Evolutionary conservation across 2,329 filamentous ascomycete species (phyloP).

Genomic region (Teratosphaeria viscida): DNA sequence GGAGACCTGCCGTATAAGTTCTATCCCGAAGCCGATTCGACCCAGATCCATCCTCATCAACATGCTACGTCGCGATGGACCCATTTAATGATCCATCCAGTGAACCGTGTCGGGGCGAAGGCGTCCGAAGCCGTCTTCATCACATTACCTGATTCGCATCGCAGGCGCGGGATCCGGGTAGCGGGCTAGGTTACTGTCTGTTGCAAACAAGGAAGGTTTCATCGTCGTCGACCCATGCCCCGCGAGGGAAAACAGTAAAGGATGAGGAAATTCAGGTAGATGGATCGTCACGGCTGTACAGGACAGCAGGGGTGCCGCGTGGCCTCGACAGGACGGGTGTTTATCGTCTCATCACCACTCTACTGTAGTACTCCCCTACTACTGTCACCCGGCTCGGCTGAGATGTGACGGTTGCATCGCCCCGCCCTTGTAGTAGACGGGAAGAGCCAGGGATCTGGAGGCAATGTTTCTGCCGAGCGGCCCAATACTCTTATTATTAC

Average conservation of each 20-base stretch:
- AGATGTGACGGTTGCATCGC: not conserved
- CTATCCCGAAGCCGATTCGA: not conserved
- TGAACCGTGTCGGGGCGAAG: not conserved
- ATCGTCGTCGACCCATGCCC: not conserved
- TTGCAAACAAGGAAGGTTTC: not conserved
- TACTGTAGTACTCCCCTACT: no score
- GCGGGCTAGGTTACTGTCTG: not conserved
- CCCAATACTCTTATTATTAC: no score
- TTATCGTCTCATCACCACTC: not conserved
- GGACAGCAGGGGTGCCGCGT: not conserved
- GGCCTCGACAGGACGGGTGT: not conserved
- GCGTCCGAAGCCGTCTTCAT: not conserved
- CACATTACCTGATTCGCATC: no score
- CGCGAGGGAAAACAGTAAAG: not conserved
- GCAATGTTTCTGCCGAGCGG: not conserved
- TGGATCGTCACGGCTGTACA: not conserved
- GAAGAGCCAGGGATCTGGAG: not conserved
- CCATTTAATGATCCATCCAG: not conserved
- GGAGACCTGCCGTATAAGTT: not conserved
- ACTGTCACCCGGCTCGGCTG: not conserved
- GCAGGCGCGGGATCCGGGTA: not conserved
- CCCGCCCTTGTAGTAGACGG: not conserved
- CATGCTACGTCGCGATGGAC: not conserved
- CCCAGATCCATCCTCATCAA: not conserved
- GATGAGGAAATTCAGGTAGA: not conserved